phyloP scores from a whole-genome alignment of 2,329 filamentous ascomycete species.

The Biscogniauxia sp. region DNA sequence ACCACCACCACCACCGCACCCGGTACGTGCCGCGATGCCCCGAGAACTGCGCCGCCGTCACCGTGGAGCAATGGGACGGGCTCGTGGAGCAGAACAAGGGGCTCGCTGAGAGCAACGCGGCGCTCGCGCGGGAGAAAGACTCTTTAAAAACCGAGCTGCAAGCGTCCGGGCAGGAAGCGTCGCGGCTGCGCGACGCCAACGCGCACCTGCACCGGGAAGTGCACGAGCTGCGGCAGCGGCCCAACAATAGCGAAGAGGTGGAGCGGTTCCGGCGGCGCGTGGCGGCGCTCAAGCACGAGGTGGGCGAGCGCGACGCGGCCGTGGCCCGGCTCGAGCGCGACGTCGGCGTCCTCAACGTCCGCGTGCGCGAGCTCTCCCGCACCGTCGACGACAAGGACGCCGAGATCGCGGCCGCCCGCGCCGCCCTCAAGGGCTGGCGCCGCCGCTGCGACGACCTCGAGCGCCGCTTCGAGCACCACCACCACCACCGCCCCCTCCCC shows the following conservation, averaged over 20 bases:
- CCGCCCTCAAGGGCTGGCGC: background rate
- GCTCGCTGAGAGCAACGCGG: slow-evolving; percentile 10
- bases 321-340: slow-evolving; percentile 11
- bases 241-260: slow-evolving; percentile 13
- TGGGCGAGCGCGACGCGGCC: slow-evolving; percentile 12
- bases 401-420: slow-evolving; percentile 4
- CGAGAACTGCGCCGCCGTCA: slow-evolving; percentile 27
- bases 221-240: slow-evolving; percentile 11
- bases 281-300: slow-evolving; percentile 18
- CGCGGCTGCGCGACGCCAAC: slow-evolving; percentile 13
- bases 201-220: slow-evolving; percentile 15
- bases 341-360: slow-evolving; percentile 5
- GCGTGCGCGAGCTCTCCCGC: slow-evolving; percentile 19
- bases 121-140: slow-evolving; percentile 21
- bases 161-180: slow-evolving; percentile 16
- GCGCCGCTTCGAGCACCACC: background rate
- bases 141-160: slow-evolving; percentile 21
- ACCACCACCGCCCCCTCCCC: background rate
- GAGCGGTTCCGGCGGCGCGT: slow-evolving; percentile 19
- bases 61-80: slow-evolving; percentile 24
- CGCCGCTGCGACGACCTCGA: background rate
- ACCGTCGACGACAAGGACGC: slow-evolving; percentile 9
- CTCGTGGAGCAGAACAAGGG: slow-evolving; percentile 20
- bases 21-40: slow-evolving; percentile 19
- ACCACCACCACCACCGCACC: slow-evolving; percentile 18